These are phyloP conservation scores for Tricholoma matsutake DNA, from an alignment of 768 basidiomycete genomes.

Conservation along the genomic window DNA sequence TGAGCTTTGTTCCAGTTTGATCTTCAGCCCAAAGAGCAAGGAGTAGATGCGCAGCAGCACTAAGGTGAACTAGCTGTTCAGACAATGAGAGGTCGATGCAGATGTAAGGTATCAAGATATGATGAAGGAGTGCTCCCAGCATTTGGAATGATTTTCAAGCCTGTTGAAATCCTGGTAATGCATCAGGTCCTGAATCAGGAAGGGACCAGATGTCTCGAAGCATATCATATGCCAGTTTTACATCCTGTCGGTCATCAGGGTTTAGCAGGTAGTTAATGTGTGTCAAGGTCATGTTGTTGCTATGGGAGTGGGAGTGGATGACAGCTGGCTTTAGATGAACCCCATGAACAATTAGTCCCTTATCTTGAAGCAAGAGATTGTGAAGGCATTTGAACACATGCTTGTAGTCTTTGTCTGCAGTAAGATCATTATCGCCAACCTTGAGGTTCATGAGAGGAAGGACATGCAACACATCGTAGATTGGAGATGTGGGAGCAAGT, in stretches of 20 bases:
- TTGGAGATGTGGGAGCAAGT: conserved; percentile 17
- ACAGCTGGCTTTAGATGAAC: no score
- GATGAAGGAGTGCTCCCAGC: conserved; percentile 24
- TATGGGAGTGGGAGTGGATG: neutral
- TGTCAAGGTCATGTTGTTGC: conserved; percentile 11
- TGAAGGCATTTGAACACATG: conserved; percentile 26
- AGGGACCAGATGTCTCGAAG: conserved; percentile 25
- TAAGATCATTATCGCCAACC: conserved; percentile 29
- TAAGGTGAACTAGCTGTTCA: no score
- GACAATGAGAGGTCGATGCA: no score
- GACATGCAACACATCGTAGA: conserved; percentile 19
- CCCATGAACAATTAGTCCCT: conserved; percentile 7
- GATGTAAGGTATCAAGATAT: conserved; percentile 9
- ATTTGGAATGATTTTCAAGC: conserved; percentile 20
- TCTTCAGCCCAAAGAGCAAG: conserved; percentile 12
- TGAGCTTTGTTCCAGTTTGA: neutral
- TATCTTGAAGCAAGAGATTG: conserved; percentile 20
- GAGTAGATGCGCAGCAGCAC: conserved; percentile 15
- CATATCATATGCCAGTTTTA: conserved; percentile 22
- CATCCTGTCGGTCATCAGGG: conserved; percentile 32
- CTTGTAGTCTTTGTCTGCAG: conserved; percentile 30
- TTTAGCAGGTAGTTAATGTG: conserved; percentile 22
- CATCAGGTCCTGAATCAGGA: conserved; percentile 6
- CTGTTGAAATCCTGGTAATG: conserved; percentile 14
- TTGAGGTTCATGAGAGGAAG: conserved; percentile 24